Evolutionary conservation across 768 basidiomycete species (phyloP).

Genomic region (Mycena latifolia): DNA sequence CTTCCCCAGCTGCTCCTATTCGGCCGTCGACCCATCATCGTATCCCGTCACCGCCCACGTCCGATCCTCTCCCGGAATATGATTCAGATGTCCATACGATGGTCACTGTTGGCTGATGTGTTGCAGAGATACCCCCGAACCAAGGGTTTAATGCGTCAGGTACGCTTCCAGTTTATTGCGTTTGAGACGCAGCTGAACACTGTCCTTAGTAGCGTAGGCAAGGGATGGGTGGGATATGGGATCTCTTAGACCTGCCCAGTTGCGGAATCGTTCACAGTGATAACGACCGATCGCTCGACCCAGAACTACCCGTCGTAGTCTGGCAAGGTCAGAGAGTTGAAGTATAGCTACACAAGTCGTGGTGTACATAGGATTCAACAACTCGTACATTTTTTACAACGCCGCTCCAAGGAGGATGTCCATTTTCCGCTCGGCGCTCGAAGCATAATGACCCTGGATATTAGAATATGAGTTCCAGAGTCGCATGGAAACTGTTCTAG

Average conservation of each 20-base stretch:
- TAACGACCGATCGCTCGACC: neutral
- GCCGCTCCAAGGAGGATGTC: conserved; percentile 40
- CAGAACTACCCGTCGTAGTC: conserved; percentile 29
- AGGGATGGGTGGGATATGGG: conserved; percentile 18
- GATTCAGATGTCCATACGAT: conserved; percentile 1
- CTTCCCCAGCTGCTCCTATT: conserved; percentile 3
- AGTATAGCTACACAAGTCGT: neutral
- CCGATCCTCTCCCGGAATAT: conserved; percentile 22
- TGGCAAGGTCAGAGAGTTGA: conserved; percentile 22
- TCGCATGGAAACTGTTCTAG: conserved; percentile 11
- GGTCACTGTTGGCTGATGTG: conserved; percentile 8
- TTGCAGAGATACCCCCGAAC: conserved; percentile 25
- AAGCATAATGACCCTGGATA: too few species aligned
- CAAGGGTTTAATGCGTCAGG: conserved; percentile 27
- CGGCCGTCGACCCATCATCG: conserved; percentile 6
- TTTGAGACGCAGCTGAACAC: conserved; percentile 14
- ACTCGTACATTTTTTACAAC: neutral
- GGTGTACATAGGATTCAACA: neutral
- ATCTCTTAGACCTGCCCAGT: conserved; percentile 31
- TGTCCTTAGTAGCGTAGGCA: conserved; percentile 31
- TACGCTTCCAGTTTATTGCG: neutral
- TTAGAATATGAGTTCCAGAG: neutral
- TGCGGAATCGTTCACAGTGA: conserved; percentile 29
- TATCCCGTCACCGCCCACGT: conserved; percentile 30
- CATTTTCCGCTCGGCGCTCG: neutral